Conservation (phyloP, 2,329 filamentous ascomycete genomes). For the Colletotrichum costaricense region DNA sequence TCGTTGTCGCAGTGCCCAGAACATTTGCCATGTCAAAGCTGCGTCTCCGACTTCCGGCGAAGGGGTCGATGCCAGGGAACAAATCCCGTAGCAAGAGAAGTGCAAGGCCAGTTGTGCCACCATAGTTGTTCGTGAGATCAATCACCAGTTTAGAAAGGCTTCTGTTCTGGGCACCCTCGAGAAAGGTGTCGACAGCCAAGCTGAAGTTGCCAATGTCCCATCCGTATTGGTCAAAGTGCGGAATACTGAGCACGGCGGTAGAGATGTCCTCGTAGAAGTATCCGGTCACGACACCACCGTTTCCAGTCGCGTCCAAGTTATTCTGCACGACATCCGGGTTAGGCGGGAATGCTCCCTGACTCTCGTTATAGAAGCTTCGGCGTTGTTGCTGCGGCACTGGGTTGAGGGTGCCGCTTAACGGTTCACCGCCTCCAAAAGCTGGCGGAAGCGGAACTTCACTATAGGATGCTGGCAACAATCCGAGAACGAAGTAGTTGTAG, state of each 20-base stretch:
- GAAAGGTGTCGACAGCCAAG: not conserved
- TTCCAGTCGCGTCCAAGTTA: not conserved
- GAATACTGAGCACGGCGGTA: conserved; percentile 21
- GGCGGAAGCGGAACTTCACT: not conserved
- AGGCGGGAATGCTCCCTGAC: conserved; percentile 5
- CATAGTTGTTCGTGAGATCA: conserved; percentile 24
- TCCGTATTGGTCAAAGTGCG: conserved; percentile 21
- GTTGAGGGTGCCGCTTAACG: not conserved
- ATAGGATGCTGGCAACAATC: conserved; percentile 18
- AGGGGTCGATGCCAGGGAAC: conserved; percentile 16
- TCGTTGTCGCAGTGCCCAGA: conserved; percentile 13
- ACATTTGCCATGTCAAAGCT: conserved; percentile 17
- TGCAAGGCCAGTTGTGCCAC: conserved; percentile 8
- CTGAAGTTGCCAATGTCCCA: conserved; percentile 21
- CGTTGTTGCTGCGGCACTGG: not conserved
- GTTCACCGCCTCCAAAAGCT: not conserved
- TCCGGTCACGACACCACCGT: conserved; percentile 17
- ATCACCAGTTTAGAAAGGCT: conserved; percentile 2
- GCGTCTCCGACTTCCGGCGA: conserved; percentile 13
- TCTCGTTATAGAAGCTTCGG: not conserved
- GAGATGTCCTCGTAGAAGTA: conserved; percentile 27
- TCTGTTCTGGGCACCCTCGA: not conserved
- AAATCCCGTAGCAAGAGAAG: conserved; percentile 13
- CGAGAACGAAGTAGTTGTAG: conserved; percentile 28
- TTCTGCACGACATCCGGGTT: conserved; percentile 1